Base-by-base conservation (phyloP, 768 basidiomycete genomes). In the Leccinum uliginosum region DNA sequence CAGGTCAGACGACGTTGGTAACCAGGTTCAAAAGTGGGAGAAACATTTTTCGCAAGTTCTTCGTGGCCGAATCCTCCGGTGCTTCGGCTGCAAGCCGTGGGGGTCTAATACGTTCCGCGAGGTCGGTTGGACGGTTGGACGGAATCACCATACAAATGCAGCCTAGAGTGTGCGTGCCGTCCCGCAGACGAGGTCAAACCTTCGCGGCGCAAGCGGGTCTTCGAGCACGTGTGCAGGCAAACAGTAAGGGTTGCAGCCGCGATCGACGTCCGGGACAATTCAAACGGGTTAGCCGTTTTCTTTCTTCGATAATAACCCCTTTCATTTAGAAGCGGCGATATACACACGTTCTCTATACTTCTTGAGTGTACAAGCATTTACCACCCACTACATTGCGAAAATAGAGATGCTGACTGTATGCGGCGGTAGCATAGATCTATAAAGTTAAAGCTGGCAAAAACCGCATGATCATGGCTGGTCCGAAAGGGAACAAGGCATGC, bases 301-400 rank as follows among this genome's bases (percentile, higher is more conserved):
- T 27, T 30, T 11, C 35, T 44, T 15, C 43, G 24, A 24, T n/a
- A 12, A 24, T n/a, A 12, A 23, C 10, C 44, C 44, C 26, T 64
- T 64, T 65, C 63, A 65, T 64, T 65, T 64, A 50, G 59, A 59
- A 26, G 43, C 24, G 32, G 38, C 40, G 9, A 56, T 24, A 40
- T 30, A n/a, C n/a, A n/a, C n/a, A n/a, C n/a, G n/a, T n/a, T n/a
- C n/a, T n/a, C n/a, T n/a, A n/a, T n/a, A 30, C 29, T 30, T 30
- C 10, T 10, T 30, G 29, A 30, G 29, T 30, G 29, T 29, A 29
- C 29, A 29, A 29, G 29, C 7, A 6, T 7, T 26, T 26, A 26
- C 26, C 26, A 27, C 23, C 32, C 26, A 50, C 23, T n/a, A 17
- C 10, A 15, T 46, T 19, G 38, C 27, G 44, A 45, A 32, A 14